Evolutionary conservation across 1,284 basidiomycete genomes (phyloP).

Genomic region (Ustilago vetiveriae): DNA sequence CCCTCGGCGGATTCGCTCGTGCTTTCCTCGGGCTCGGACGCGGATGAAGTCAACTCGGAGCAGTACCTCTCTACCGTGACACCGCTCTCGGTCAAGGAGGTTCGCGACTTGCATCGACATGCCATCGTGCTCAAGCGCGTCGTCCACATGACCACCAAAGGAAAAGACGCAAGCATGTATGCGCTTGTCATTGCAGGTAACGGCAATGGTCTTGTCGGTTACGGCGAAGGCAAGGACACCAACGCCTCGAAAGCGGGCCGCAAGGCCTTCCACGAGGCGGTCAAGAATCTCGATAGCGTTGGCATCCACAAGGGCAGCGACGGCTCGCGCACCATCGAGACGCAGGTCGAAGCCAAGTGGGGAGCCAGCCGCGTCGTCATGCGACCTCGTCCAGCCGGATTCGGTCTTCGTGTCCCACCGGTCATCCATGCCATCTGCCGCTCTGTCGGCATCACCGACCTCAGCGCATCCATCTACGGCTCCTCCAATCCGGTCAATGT

Average conservation of each 20-base stretch:
- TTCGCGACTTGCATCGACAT: constrained; percentile 61
- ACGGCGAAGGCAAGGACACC: constrained; percentile 86
- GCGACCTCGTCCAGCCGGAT: constrained; percentile 85
- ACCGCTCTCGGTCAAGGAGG: constrained; percentile 58
- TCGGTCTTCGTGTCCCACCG: constrained; percentile 89
- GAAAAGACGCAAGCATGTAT: constrained; percentile 77
- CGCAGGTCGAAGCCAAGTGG: constrained; percentile 81
- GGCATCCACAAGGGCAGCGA: constrained; percentile 65
- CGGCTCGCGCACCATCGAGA: constrained; percentile 80
- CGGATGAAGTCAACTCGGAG: constrained; percentile 58
- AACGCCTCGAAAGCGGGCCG: constrained; percentile 72
- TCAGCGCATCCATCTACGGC: constrained; percentile 92
- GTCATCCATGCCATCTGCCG: constrained; percentile 85
- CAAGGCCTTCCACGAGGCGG: constrained; percentile 78
- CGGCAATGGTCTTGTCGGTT: constrained; percentile 86
- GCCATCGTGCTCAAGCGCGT: constrained; percentile 70
- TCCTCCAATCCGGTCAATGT: constrained; percentile 81
- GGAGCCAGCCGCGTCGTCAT: constrained; percentile 85
- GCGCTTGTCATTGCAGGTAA: constrained; percentile 81
- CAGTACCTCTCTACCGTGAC: constrained; percentile 60
- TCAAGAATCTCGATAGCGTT: constrained; percentile 88
- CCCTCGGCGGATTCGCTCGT: constrained; percentile 52
- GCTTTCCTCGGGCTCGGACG: constrained; percentile 49
- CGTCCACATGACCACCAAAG: constrained; percentile 85
- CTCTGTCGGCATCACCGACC: constrained; percentile 92